Conservation (phyloP, 129 eudicot species). For the Pseudognaphalium luteoalbum region DNA sequence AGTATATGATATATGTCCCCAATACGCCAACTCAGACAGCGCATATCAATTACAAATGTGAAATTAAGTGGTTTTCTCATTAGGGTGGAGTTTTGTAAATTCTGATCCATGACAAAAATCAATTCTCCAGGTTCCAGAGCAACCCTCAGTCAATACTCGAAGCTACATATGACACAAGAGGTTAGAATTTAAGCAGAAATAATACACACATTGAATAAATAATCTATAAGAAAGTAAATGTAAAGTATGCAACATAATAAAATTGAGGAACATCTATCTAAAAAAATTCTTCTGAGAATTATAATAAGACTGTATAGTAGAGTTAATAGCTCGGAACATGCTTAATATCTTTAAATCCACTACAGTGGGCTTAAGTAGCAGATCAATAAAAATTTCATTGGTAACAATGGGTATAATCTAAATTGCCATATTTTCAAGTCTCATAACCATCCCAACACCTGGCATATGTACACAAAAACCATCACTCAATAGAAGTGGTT, state of each 20-base stretch:
- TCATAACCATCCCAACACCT: no score
- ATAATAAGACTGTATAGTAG: no score
- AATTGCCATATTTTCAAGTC: no score
- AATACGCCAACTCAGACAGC: neutral
- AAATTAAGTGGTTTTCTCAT: slow-evolving; percentile 73
- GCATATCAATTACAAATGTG: slow-evolving; percentile 39
- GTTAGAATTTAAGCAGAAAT: neutral
- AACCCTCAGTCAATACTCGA: slow-evolving; percentile 81
- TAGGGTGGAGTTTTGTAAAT: slow-evolving; percentile 57
- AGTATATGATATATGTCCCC: neutral
- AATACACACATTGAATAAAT: neutral
- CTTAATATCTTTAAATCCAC: slow-evolving; percentile 66
- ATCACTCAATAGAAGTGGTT: neutral
- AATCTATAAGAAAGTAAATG: slow-evolving; percentile 10
- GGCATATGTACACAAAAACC: neutral
- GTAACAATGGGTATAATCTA: slow-evolving; percentile 34
- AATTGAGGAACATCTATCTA: no score
- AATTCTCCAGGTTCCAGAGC: slow-evolving; percentile 80
- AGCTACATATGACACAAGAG: slow-evolving; percentile 43
- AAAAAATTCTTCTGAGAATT: neutral
- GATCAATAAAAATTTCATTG: slow-evolving; percentile 63
- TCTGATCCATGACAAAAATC: slow-evolving; percentile 68
- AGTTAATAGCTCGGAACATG: slow-evolving; percentile 10
- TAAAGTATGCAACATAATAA: slow-evolving; percentile 12
- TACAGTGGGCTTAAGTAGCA: slow-evolving; percentile 79